Base-by-base conservation (phyloP, 148 eudicot genomes). In the Beta vulgaris region DNA sequence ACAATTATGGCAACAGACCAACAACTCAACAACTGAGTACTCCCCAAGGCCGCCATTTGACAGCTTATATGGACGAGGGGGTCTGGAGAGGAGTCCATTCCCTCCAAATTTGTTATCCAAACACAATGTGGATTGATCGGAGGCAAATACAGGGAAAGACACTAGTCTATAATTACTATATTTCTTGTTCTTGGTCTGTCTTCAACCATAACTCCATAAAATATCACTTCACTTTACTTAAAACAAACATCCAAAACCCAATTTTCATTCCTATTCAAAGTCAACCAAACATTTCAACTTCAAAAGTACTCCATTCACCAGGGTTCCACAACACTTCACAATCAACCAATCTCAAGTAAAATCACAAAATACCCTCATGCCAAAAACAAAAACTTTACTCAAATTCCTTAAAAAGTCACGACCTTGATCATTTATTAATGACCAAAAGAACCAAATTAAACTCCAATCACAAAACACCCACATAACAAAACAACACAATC, bases 311-410 rank as follows among this genome's bases (percentile, higher is more conserved):
- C 21, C 54, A 59, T 40, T 19, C 25, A 34, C 40, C 57, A 51
- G 1, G 2, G 6, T 19, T 13, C 57, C 57, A 19, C 57, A 51
- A 34, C 18, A 34, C 67, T 16, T 34, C 40, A 34, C 23, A 37
- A 64, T 37, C 29, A 75, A 53, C 36, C 48, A 74, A 16, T 36
- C 23, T 15, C 36, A 48, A 35, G 37, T 49, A 62, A 49, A 46
- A 6, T 43, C 28, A 74, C 59, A 65, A 18, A 67, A 63, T 7
- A 49, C 70, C 65, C 78, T 55, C 61, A 57, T 32, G 25, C 8
- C 57, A 68, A 57, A 8, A 76, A 21, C 49, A 75, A 63, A 37
- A n/a, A n/a, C n/a, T n/a, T 13, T 14, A 15, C 21, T 44, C 73
- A 55, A 66, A 46, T 63, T 62, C 61, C 32, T 25, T 37, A 14